Conservation (phyloP, 129 eudicot genomes). For the Lonicera japonica region DNA sequence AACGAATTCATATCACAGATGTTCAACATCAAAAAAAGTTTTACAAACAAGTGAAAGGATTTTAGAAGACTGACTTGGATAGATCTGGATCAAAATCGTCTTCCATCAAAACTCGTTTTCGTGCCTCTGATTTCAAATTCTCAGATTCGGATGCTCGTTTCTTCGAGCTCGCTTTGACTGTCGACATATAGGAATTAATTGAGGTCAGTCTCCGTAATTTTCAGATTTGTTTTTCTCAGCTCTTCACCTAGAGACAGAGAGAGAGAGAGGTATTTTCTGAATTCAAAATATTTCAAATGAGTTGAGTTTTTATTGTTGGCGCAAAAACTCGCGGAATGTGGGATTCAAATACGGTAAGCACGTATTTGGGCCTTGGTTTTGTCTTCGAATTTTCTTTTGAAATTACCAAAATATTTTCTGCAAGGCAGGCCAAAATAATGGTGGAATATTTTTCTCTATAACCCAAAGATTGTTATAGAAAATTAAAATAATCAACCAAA, state of each 20-base stretch:
- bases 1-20: neutral
- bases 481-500: too few relatives aligned
- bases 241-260: neutral
- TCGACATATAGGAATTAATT: conserved; percentile 22
- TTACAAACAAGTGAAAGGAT: neutral
- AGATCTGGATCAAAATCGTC: conserved; percentile 47
- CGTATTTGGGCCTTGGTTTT: too few relatives aligned
- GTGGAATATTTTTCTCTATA: too few relatives aligned
- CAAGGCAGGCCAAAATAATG: too few relatives aligned
- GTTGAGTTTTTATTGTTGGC: neutral
- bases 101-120: conserved; percentile 28
- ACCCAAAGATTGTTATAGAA: too few relatives aligned
- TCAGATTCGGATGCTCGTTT: conserved; percentile 30
- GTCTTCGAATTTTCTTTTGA: too few relatives aligned
- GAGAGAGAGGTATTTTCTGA: neutral
- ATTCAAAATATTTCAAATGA: too few relatives aligned
- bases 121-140: conserved; percentile 31
- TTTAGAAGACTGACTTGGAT: conserved; percentile 27
- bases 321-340: too few relatives aligned
- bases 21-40: neutral
- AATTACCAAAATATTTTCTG: too few relatives aligned
- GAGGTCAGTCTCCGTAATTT: too few relatives aligned
- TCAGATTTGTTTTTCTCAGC: too few relatives aligned
- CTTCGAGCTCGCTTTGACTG: conserved; percentile 38
- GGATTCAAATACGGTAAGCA: too few relatives aligned